Evolutionary conservation across 805 yeast genomes (phyloP), one percentile per base, ranked within the genome.

Genomic region (Teunomyces tritomae): DNA sequence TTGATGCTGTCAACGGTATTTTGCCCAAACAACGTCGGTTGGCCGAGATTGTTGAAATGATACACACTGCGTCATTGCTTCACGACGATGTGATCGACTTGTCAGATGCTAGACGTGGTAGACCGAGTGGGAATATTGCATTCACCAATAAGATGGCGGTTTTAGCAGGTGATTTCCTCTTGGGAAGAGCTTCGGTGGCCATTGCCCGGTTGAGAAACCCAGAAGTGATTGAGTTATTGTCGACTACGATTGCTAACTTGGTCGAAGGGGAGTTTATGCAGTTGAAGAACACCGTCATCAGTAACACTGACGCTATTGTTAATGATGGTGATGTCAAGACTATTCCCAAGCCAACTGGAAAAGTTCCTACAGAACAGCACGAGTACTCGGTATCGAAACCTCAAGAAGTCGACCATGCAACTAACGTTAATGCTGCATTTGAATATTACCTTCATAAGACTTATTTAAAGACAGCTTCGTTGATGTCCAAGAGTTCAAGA

Each of bases 221-320:
- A n/a, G 98, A 94, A 71, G 99, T 94, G 40, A 91, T 90, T 49
- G 99, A 94, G 71, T 76, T 94, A 51, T 82, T 94, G 73, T 90
- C 97, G 3, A 92, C 97, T 10, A 87, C 97, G 28, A 94, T 94
- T 63, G 99, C 98, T 9, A 94, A 94, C 64, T 76, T 94, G 50
- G 98, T 94, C 1, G 99, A 94, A 70, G 99, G 99, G 44, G 99
- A 94, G 70, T 92, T 94, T 65, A 94, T 94, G 98, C 99, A 94
- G 71, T 79, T 94, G 73, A 91, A 92, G 58, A 94, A 94, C 68
- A 89, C 97, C 0, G 94, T 91, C 6, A 71, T 86, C 36, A 67
- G 58, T 49, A 55, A 55, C 40, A 79, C 74, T 50, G 81, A 80
- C 29, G 62, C 75, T 44, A 65, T 74, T 16, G 71, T 76, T 49